Conservation (phyloP, 257 asterid genomes). For the Gardenia jasminoides region DNA sequence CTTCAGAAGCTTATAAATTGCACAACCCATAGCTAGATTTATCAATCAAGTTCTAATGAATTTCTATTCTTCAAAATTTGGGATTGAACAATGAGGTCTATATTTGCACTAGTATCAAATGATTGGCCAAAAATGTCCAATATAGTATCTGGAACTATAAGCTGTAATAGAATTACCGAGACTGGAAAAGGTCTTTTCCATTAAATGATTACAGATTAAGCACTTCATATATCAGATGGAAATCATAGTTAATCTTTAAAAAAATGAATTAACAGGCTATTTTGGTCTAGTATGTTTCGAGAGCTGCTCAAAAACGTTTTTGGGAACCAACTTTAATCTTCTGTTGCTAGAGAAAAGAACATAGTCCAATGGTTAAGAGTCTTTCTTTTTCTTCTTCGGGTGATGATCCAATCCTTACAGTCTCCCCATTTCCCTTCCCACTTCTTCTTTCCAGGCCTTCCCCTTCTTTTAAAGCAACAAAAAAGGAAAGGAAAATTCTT, state of each 20-base stretch:
- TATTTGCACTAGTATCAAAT: not conserved
- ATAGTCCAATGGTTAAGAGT: not conserved
- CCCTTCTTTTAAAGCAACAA: too few relatives aligned
- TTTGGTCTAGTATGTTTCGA: not conserved
- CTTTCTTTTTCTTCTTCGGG: too few relatives aligned
- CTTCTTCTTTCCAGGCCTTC: too few relatives aligned
- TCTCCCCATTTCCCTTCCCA: too few relatives aligned
- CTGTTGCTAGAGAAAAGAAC: too few relatives aligned
- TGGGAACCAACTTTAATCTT: not conserved
- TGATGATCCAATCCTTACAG: too few relatives aligned
- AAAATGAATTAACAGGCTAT: not conserved
- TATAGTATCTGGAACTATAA: not conserved
- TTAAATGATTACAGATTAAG: not conserved
- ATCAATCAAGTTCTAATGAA: not conserved
- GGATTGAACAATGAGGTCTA: not conserved
- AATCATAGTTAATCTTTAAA: not conserved
- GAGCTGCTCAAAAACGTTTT: not conserved
- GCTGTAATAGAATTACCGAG: not conserved
- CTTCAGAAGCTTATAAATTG: not conserved
- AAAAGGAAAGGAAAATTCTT: too few relatives aligned
- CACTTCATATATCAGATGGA: not conserved
- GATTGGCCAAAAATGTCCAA: not conserved
- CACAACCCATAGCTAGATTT: not conserved
- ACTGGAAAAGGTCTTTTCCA: not conserved
- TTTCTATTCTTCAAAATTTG: not conserved